phyloP scores from a whole-genome alignment of 2,329 filamentous ascomycete genomes.

The Parasarocladium wereldwijsianum region DNA sequence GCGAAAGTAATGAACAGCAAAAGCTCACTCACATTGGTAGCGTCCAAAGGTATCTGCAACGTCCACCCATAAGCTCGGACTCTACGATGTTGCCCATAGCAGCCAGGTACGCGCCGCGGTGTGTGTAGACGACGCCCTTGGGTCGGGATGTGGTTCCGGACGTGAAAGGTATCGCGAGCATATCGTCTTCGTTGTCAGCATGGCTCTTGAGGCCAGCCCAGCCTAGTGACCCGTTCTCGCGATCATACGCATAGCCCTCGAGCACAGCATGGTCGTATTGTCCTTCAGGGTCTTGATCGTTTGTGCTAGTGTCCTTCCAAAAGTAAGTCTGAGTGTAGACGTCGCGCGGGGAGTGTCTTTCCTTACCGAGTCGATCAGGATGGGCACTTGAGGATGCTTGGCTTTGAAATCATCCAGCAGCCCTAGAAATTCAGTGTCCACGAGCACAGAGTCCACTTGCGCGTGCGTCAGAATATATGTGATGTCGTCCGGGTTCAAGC shows the following conservation, averaged over 20 bases:
- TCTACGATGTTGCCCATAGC: constrained; percentile 78
- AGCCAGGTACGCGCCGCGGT: constrained; percentile 76
- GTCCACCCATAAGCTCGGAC: constrained; percentile 61
- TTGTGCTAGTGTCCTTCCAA: constrained; percentile 61
- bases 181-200: constrained; percentile 59
- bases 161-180: constrained; percentile 83
- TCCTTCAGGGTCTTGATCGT: constrained; percentile 57
- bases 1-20: background rate
- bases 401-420: constrained; percentile 54
- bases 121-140: constrained; percentile 87
- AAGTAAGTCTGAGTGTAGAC: no score
- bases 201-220: constrained; percentile 67
- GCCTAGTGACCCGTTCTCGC: constrained; percentile 46
- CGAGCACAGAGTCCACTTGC: constrained; percentile 76
- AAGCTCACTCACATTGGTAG: constrained; percentile 63
- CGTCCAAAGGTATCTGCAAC: constrained; percentile 81
- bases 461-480: constrained; percentile 80
- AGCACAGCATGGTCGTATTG: constrained; percentile 73
- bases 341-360: no score
- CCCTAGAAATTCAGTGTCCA: constrained; percentile 63
- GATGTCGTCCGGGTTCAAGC: constrained; percentile 71
- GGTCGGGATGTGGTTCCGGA: constrained; percentile 83
- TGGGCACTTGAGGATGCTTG: constrained; percentile 44
- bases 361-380: constrained; percentile 57
- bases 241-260: constrained; percentile 65